Base-by-base conservation (phyloP, 2,329 filamentous ascomycete species). In the Pseudodiploospora longispora region DNA sequence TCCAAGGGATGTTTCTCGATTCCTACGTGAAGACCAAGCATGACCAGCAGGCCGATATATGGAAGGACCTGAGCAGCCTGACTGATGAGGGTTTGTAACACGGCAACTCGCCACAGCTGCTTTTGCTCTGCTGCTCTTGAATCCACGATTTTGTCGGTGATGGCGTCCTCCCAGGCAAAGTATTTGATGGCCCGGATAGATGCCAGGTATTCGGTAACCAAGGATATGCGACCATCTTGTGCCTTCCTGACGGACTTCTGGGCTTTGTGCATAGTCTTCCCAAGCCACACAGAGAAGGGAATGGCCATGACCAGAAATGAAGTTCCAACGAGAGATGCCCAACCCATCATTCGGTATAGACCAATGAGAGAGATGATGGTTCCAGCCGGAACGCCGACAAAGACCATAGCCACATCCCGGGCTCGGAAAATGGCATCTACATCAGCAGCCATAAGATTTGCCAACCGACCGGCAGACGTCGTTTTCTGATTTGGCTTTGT, bases 151-250 rank as follows among this genome's bases (percentile, higher is more conserved):
- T 67, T 70, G n/a, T 69, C 62, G 8, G 70, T 67, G 48, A 76
- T 70, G 30, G 72, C 67, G 12, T 69, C 65, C 53, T 80, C 76
- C 77, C 76, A 80, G 2, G 73, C 73, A 55, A 80, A 79, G 51
- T 78, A 80, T 53, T 80, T 80, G 59, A 80, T 71, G 10, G 73
- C 74, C 8, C 72, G 69, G 44, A 80, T 78, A 6, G 76, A 77
- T 28, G 68, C 62, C 28, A 80, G 64, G 50, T 78, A 80, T 52
- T 80, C 76, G 1, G 75, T 73, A 12, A 80, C 70, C 19, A 75
- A 67, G 1, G 75, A 78, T 43, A 80, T 74, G 28, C 77, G 71
- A 10, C 67, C 65, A 54, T 80, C 76, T 39, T 78, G 76, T 27
- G 75, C 71, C 43, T 69, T 68, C 49, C 75, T 73, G 39, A 76